Conservation (phyloP, 2,329 filamentous ascomycete species). For the Fusarium aywerte region DNA sequence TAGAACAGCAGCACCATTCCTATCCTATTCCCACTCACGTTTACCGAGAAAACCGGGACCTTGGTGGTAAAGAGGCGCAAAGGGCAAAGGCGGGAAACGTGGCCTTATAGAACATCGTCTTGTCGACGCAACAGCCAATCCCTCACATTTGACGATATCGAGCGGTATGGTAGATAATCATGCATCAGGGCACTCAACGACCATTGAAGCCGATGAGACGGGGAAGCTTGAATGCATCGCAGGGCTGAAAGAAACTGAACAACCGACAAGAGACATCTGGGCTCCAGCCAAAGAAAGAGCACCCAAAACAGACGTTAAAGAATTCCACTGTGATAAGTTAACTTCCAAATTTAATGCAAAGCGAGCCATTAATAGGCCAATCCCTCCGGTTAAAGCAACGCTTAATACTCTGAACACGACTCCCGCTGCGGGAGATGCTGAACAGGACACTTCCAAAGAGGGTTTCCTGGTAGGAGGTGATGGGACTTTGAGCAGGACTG, state of each 20-base stretch:
- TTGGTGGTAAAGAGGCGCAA: too few relatives aligned
- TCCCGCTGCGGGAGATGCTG: slow-evolving; percentile 41
- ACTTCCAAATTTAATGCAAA: slow-evolving; percentile 54
- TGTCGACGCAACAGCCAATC: too few relatives aligned
- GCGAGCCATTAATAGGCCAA: slow-evolving; percentile 37
- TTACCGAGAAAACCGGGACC: too few relatives aligned
- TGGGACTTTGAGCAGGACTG: slow-evolving; percentile 5
- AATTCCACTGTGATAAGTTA: slow-evolving; percentile 62
- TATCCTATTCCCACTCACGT: too few relatives aligned
- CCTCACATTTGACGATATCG: too few relatives aligned
- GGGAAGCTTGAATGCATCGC: slow-evolving; percentile 64
- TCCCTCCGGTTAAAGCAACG: slow-evolving; percentile 18
- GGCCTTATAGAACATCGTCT: too few relatives aligned
- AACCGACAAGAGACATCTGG: slow-evolving; percentile 30
- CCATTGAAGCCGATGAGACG: slow-evolving; percentile 68
- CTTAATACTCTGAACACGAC: slow-evolving; percentile 12
- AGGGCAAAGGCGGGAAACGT: too few relatives aligned
- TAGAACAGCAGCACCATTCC: too few relatives aligned
- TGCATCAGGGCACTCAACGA: too few relatives aligned
- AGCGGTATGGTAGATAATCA: too few relatives aligned
- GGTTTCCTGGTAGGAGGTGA: neutral
- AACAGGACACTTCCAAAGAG: slow-evolving; percentile 40
- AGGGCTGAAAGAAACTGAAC: slow-evolving; percentile 54
- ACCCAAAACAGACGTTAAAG: slow-evolving; percentile 56
- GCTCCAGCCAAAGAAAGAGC: slow-evolving; percentile 31